Base-by-base conservation (phyloP, 2,329 filamentous ascomycete genomes). In the Eurotiales sp. region DNA sequence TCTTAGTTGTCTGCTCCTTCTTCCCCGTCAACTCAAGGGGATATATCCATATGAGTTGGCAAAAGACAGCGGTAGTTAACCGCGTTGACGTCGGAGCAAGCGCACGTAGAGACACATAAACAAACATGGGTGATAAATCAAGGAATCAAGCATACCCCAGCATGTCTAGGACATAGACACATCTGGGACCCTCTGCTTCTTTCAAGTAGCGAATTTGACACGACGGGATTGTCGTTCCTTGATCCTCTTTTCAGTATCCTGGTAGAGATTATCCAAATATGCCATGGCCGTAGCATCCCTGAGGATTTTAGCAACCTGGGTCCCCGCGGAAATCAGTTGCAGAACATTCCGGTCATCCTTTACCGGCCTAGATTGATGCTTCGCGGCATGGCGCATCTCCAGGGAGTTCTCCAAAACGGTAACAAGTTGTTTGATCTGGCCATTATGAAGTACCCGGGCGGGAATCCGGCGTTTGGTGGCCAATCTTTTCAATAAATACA, bases 261-360 rank as follows among this genome's bases (percentile, higher is more conserved):
- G 80, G 78, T 95, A 95, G 70, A 95, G 77, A 67, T 79, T 78
- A 73, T 92, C 87, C 64, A 93, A 77, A 66, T 86, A 88, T 59
- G 88, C 83, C 88, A 93, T 92, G 52, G 89, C 88, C 57, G 81
- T 79, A 40, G 87, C 85, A 72, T 95, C 89, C 73, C 89, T 90
- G 55, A 95, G 74, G 56, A 95, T 90, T 70, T 90, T 92, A 54
- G 88, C 87, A 54, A 95, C 89, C 70, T 95, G 89, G 48, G 90
- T 87, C 34, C 89, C 89, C 36, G 89, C 89, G 56, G 87, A 91
- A 63, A 95, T 89, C 57, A 93, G 80, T 73, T 95, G 89, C 53
- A 95, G 77, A 56, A 95, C 88, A 68, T 93, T 92, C 60, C 89
- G 81, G 72, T 95, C 89, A 74, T 95, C 89, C 75, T 92, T 93